phyloP scores from a whole-genome alignment of 805 yeast species.

The Ogataea glucozyma region DNA sequence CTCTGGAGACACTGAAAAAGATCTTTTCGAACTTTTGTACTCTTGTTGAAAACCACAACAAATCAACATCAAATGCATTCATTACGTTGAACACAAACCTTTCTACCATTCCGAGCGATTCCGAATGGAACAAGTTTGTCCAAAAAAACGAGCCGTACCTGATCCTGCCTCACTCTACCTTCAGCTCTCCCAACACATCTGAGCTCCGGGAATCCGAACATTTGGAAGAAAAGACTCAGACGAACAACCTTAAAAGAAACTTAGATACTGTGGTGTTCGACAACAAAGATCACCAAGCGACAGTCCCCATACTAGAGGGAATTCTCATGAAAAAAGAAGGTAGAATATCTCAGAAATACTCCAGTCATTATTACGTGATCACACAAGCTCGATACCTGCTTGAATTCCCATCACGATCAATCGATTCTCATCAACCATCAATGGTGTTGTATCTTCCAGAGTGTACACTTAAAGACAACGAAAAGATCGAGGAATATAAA shows the following conservation, averaged over 20 bases:
- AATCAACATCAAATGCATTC: conserved; percentile 32
- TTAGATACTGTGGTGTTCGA: conserved; percentile 38
- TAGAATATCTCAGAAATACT: conserved; percentile 40
- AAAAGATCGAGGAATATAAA: conserved; percentile 38
- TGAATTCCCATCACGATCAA: conserved; percentile 47
- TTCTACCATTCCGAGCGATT: conserved; percentile 36
- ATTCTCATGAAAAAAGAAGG: conserved; percentile 46
- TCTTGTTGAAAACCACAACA: conserved; percentile 34
- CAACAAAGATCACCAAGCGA: conserved; percentile 41
- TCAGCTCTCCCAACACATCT: no score
- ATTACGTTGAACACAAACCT: conserved; percentile 35
- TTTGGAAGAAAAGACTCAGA: no score
- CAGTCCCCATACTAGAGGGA: conserved; percentile 50
- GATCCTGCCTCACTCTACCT: conserved; percentile 1
- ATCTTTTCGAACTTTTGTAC: conserved; percentile 34
- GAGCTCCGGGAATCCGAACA: no score
- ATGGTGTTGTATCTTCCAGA: conserved; percentile 50
- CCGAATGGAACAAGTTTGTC: conserved; percentile 48
- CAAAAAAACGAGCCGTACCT: conserved; percentile 30
- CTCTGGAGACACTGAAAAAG: conserved; percentile 43
- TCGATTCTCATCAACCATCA: conserved; percentile 46
- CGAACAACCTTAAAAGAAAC: conserved; percentile 35
- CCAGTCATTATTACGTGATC: conserved; percentile 47
- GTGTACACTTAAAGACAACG: conserved; percentile 36
- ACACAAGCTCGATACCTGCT: conserved; percentile 46